Evolutionary conservation across 176 grass and related monocot genomes (phyloP), one percentile per base, ranked within the genome.

Genomic region (Bromus sterilis): DNA sequence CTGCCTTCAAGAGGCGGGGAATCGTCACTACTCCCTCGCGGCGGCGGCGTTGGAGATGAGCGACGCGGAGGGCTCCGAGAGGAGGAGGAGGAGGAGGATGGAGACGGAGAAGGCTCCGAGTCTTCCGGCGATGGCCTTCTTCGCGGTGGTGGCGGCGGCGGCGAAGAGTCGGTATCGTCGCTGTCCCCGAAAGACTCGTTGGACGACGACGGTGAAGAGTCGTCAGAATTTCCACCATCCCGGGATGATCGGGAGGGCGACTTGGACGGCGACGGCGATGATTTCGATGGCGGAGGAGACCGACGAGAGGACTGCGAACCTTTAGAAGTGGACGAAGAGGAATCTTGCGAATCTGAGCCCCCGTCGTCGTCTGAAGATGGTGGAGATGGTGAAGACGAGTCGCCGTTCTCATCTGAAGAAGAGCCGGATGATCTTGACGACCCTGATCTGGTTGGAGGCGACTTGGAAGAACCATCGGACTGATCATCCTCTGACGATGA

Each of bases 391-490:
- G 42, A 72, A 78, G 80, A 72, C 42, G 56, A 73, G 14, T 69
- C 80, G 14, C 81, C 80, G 5, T 78, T 78, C 0, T 40, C 63
- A 23, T 67, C 28, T 23, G 78, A 14, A 20, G 57, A 31, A 30
- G 79, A 68, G 24, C 44, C 41, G 2, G 61, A 60, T 28, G 71
- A 79, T 48, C 42, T 63, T 62, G 86, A 77, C 4, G 86, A 77
- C 24, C 15, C 7, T n/a, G n/a, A n/a, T 6, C 29, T 23, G 1
- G 82, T 63, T 42, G 42, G 62, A 49, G 80, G 56, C 0, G 79
- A 75, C 44, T 78, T 90, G 71, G 77, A 87, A 14, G 46, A 49
- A 83, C 51, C 24, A 49, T 88, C 61, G 43, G 74, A 62, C 18
- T 29, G 64, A 29, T 29, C 78, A 58, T 71, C 57, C 40, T 74